Base-by-base conservation (phyloP, 2,329 filamentous ascomycete genomes). In the Acarospora socialis region DNA sequence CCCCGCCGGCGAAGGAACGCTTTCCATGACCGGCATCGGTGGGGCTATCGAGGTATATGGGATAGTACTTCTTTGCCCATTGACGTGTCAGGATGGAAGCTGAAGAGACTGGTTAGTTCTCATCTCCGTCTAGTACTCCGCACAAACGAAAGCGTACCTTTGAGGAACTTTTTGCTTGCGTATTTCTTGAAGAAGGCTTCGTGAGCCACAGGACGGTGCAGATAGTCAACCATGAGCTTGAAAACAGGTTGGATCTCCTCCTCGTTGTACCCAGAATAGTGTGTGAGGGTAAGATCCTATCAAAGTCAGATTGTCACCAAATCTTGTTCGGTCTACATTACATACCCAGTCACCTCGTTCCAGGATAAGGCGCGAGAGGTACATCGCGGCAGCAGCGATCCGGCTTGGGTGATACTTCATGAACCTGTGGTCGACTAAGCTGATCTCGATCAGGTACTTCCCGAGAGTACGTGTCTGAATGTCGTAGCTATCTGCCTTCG, bases 111-210 rank as follows among this genome's bases (percentile, higher is more conserved):
- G 37, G 52, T 52, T 36, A 53, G 46, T 31, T n/a, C n/a, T n/a
- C n/a, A n/a, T n/a, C n/a, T n/a, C n/a, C n/a, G n/a, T n/a, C n/a
- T n/a, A n/a, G n/a, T n/a, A n/a, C 12, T 22, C 21, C 12, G 21
- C 21, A 10, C 18, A 17, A 14, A 15, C 5, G 12, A 29, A 17
- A 35, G 47, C 69, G 61, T 74, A 93, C 87, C 86, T 66, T 98
- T 98, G 48, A 95, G 64, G 62, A 95, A 98, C 62, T 93, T 94
- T 68, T 95, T 98, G 72, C 83, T 92, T 35, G 90, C 90, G 56
- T 98, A 98, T 61, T 98, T 98, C 72, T 92, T 93, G 70, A 94
- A 95, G 68, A 98, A 94, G 21, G 90, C 92, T 55, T 95, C 87
- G 51, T 98, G 90, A 25, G 77, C 72, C 33, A 94, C 81, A 16